A percentile compares a stretch with the other conserved stretches of the same genome.
These are phyloP conservation scores for Emiliania huxleyi DNA, from an alignment of 78 protist species.

Conservation along the genomic window DNA sequence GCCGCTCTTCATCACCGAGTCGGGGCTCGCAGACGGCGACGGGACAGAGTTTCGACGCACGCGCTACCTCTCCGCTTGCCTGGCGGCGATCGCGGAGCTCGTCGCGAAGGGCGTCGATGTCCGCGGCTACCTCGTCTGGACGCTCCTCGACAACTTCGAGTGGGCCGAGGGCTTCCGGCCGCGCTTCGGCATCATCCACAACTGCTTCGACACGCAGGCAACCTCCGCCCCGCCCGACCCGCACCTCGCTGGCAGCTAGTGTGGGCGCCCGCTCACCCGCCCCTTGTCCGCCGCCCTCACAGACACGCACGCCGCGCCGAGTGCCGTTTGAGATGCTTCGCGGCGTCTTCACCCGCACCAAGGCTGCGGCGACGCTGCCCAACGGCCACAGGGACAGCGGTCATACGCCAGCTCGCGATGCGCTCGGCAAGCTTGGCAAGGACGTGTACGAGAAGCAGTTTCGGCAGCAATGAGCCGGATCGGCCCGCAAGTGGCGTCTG, in stretches of 20 bases:
- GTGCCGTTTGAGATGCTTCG: not conserved
- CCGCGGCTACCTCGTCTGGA: constrained; percentile 26
- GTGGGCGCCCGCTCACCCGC: too few relatives aligned
- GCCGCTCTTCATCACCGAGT: constrained; percentile 35
- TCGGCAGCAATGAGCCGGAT: too few relatives aligned
- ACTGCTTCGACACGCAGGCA: not conserved
- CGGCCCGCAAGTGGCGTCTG: too few relatives aligned
- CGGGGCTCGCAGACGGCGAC: constrained; percentile 24
- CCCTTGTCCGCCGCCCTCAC: too few relatives aligned
- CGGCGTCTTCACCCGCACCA: not conserved
- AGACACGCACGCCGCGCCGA: not conserved
- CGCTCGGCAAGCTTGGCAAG: too few relatives aligned
- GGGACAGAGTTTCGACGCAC: not conserved
- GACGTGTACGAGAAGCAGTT: too few relatives aligned
- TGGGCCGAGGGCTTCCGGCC: constrained; percentile 4
- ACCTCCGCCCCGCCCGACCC: too few relatives aligned
- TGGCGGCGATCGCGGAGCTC: not conserved
- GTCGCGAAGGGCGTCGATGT: constrained; percentile 15
- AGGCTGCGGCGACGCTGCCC: too few relatives aligned
- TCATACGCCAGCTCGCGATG: too few relatives aligned
- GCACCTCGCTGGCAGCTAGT: too few relatives aligned
- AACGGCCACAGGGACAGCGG: too few relatives aligned
- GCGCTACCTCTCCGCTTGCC: not conserved
- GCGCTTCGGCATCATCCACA: constrained; percentile 26
- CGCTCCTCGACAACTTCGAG: constrained; percentile 43